Evolutionary conservation across 805 yeast genomes (phyloP), one percentile per base, ranked within the genome.

Genomic region (Yarrowia alimentaria): DNA sequence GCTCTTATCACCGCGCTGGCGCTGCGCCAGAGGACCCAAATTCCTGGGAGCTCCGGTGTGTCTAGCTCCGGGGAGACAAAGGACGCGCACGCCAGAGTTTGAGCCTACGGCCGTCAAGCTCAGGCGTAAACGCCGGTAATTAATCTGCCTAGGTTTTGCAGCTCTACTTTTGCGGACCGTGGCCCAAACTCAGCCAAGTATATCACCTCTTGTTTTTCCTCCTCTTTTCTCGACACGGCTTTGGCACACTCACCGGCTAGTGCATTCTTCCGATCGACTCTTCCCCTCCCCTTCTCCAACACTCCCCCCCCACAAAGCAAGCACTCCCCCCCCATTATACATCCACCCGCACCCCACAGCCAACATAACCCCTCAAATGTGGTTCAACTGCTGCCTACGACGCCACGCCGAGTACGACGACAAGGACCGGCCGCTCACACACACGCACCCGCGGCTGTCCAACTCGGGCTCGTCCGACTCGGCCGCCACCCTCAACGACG

Each of bases 121-220:
- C 42, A 35, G 42, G 42, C 24, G 42, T 35, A 35, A 35, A 35
- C 42, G 42, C 42, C 42, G 42, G 42, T 35, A 35, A 35, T 35
- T 35, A 35, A 35, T 35, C 22, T 35, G 42, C 42, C 42, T 35
- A 35, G 42, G 42, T 22, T 35, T 35, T 35, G 21, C 16, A 35
- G 42, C 30, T 35, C 42, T 35, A 35, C 29, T 35, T 34, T 35
- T 35, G 42, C 42, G 42, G 42, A 35, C 42, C 30, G 42, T 35
- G 42, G n/a, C n/a, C 42, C 42, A 24, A 35, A 24, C 24, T 35
- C 42, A 24, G n/a, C n/a, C 42, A 24, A 21, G 42, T 35, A 35
- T 35, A 35, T 35, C 42, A 24, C 29, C 16, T 20, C 42, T 29
- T 35, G 42, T 24, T 29, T 35, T 35, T 35, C 42, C 42, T 21